Percentiles rank a stretch among this genome's conserved stretches.
These are phyloP conservation scores for Scleromitrula shiraiana DNA, from an alignment of 2,329 filamentous ascomycete genomes.

Conservation along the genomic window DNA sequence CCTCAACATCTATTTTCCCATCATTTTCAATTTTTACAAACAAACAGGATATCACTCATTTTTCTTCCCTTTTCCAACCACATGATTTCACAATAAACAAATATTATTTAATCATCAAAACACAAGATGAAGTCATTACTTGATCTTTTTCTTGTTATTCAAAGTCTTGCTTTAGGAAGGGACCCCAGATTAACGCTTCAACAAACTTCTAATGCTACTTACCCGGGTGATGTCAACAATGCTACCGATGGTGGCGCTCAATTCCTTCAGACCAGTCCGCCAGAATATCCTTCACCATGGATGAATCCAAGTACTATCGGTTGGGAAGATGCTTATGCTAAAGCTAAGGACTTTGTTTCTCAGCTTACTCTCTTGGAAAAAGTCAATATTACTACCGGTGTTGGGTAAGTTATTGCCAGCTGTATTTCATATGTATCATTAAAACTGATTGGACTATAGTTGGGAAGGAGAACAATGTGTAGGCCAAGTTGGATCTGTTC, in stretches of 20 bases:
- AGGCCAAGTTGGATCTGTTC: slow-evolving; percentile 25
- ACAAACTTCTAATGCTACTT: not conserved
- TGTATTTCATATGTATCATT: not conserved
- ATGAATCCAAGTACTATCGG: slow-evolving; percentile 12
- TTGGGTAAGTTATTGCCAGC: slow-evolving; percentile 26
- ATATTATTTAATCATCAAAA: too few relatives aligned
- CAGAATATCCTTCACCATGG: slow-evolving; percentile 11
- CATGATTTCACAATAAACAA: too few relatives aligned
- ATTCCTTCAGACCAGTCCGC: slow-evolving; percentile 6
- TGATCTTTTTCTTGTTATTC: too few relatives aligned
- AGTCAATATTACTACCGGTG: slow-evolving; percentile 89
- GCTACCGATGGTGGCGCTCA: not conserved
- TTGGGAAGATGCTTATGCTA: slow-evolving; percentile 66
- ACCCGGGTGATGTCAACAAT: slow-evolving; percentile 1
- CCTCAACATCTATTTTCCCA: too few relatives aligned
- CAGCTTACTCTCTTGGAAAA: slow-evolving; percentile 75
- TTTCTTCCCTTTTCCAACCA: too few relatives aligned
- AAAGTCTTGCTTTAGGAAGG: too few relatives aligned
- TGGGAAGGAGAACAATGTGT: slow-evolving; percentile 26
- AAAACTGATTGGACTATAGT: not conserved
- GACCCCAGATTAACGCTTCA: slow-evolving; percentile 3
- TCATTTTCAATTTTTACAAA: too few relatives aligned
- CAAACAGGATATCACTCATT: too few relatives aligned
- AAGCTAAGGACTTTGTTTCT: slow-evolving; percentile 59
- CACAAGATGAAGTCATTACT: too few relatives aligned